A percentile compares a stretch with the other conserved stretches of the same genome.
phyloP scores from a whole-genome alignment of 192 early-diverging fungal species.

The Coemansia sp. region DNA sequence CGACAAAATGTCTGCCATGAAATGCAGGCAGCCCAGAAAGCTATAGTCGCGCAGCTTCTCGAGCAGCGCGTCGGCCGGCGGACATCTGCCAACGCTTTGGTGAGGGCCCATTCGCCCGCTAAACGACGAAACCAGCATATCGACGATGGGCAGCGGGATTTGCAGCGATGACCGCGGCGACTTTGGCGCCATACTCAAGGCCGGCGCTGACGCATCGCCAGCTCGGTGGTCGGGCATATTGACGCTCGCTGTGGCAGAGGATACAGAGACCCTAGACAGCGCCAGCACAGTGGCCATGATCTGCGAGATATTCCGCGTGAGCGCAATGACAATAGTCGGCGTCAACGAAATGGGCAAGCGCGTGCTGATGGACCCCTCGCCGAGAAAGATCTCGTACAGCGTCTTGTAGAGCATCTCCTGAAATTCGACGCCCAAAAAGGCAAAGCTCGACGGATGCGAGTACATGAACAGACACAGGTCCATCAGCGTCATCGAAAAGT shows the following conservation, averaged over 20 bases:
- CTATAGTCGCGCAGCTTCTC: constrained; percentile 44
- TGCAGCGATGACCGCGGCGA: constrained; percentile 44
- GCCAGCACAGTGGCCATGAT: constrained; percentile 51
- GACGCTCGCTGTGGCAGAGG: constrained; percentile 10
- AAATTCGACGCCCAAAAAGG: constrained; percentile 46
- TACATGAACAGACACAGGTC: constrained; percentile 55
- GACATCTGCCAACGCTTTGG: constrained; percentile 47
- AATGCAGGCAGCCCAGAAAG: constrained; percentile 53
- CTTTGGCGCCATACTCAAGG: constrained; percentile 5
- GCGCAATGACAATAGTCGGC: constrained; percentile 41
- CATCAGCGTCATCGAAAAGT: constrained; percentile 50
- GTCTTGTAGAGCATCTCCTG: constrained; percentile 56
- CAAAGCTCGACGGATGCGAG: constrained; percentile 53
- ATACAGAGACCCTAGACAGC: constrained; percentile 20
- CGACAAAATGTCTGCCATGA: constrained; percentile 46
- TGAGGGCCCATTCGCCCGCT: constrained; percentile 22
- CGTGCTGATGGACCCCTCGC: constrained; percentile 46
- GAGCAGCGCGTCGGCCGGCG: constrained; percentile 36
- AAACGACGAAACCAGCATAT: constrained; percentile 34
- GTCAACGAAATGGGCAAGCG: constrained; percentile 44
- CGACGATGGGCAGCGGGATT: constrained; percentile 46
- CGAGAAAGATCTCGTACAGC: constrained; percentile 48
- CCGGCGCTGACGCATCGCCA: neutral
- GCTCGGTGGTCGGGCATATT: constrained; percentile 11
- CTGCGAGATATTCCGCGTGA: constrained; percentile 52